Percentiles rank a stretch among this genome's conserved stretches.
Evolutionary conservation across 106 monocot species (phyloP).

Genomic region (Iris macrosiphon): DNA sequence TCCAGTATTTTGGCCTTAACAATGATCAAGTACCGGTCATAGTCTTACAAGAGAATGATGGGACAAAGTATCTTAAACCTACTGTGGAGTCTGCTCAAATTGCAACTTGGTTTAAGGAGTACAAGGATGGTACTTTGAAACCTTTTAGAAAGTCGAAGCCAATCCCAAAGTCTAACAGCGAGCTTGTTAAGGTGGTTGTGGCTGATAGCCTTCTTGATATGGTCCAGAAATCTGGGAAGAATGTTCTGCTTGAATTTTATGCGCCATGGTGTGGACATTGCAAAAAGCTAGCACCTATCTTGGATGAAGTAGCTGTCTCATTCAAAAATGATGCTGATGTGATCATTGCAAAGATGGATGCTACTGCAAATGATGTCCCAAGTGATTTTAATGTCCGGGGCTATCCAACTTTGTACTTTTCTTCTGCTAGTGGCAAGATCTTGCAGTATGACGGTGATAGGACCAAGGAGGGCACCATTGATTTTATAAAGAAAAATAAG

Average conservation of each 20-base stretch:
- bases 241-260: constrained; percentile 84
- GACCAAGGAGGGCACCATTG: too few relatives aligned
- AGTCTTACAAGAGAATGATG: constrained; percentile 41
- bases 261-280: constrained; percentile 93
- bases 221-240: constrained; percentile 70
- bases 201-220: constrained; percentile 61
- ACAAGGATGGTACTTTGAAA: constrained; percentile 66
- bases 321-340: constrained; percentile 57
- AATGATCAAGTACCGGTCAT: constrained; percentile 63
- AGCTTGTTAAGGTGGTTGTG: constrained; percentile 81
- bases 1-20: constrained; percentile 72
- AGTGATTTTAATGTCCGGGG: too few relatives aligned
- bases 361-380: too few relatives aligned
- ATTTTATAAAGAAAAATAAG: too few relatives aligned
- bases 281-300: constrained; percentile 65
- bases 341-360: constrained; percentile 82
- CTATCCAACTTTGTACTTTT: too few relatives aligned
- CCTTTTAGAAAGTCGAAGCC: constrained; percentile 70
- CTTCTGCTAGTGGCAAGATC: too few relatives aligned
- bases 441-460: too few relatives aligned
- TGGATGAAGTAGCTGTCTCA: constrained; percentile 69
- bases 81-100: constrained; percentile 53
- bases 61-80: constrained; percentile 57
- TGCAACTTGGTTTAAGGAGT: constrained; percentile 57
- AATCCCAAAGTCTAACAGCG: constrained; percentile 71